phyloP scores from a whole-genome alignment of 495 filamentous ascomycete species.

The Xylaria sp. region DNA sequence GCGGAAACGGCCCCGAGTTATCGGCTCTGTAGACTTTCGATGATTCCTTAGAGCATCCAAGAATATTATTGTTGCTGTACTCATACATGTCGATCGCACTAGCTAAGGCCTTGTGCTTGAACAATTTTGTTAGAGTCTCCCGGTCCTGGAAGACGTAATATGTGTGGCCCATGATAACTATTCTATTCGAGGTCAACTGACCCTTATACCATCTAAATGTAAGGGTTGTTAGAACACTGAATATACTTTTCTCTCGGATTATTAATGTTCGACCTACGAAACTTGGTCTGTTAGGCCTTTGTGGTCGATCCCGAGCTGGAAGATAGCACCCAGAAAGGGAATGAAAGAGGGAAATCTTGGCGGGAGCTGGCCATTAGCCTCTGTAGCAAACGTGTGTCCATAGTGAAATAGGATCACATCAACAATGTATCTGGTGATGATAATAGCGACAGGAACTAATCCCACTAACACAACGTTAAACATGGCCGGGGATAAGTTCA shows the following conservation, averaged over 20 bases:
- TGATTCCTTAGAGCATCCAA: conserved; percentile 21
- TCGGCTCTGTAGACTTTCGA: conserved; percentile 16
- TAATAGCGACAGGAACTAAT: background rate
- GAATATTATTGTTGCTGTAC: conserved; percentile 15
- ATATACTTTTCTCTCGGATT: background rate
- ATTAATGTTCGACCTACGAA: background rate
- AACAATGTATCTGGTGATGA: conserved; percentile 11
- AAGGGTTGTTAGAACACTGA: background rate
- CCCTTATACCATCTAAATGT: conserved; percentile 22
- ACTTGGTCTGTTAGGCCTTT: conserved; percentile 18
- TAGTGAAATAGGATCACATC: conserved; percentile 11
- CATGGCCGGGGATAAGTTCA: conserved; percentile 1
- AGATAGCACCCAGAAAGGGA: conserved; percentile 7
- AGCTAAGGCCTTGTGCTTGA: conserved; percentile 10
- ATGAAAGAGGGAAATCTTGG: conserved; percentile 3
- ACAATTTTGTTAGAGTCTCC: conserved; percentile 16
- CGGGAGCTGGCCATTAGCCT: background rate
- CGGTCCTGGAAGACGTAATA: conserved; percentile 25
- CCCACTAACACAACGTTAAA: background rate
- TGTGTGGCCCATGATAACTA: conserved; percentile 16
- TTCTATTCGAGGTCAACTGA: conserved; percentile 18
- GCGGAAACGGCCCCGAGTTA: conserved; percentile 17
- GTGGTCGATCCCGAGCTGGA: conserved; percentile 9
- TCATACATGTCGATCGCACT: conserved; percentile 18
- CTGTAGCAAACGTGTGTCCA: background rate